Evolutionary conservation across 2,329 filamentous ascomycete species (phyloP).

Genomic region (Ceratocystis harringtonii): DNA sequence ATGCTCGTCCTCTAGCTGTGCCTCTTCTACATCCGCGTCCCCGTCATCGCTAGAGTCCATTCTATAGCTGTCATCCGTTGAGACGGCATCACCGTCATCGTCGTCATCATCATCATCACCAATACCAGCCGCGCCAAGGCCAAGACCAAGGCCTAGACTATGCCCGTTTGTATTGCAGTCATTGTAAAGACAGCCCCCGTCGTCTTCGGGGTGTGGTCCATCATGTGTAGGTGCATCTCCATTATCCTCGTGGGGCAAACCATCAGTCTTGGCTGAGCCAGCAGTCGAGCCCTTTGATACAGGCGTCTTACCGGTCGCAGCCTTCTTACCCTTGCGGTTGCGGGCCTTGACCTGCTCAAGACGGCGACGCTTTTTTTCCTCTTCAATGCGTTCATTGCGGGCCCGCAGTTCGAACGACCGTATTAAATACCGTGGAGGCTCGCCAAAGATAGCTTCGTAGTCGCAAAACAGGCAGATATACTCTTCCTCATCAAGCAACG

Average conservation of each 20-base stretch:
- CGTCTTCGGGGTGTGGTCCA: not conserved
- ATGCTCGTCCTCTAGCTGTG: constrained; percentile 18
- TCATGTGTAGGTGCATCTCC: not conserved
- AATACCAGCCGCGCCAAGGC: too few species aligned
- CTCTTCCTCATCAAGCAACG: constrained; percentile 43
- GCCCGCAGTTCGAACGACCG: constrained; percentile 91
- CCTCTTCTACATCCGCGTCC: constrained; percentile 18
- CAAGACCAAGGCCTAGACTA: too few species aligned
- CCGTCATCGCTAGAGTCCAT: not conserved
- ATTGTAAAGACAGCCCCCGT: not conserved
- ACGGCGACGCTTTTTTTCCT: constrained; percentile 71
- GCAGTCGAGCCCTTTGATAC: constrained; percentile 30
- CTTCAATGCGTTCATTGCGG: constrained; percentile 63
- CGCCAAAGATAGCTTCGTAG: constrained; percentile 91
- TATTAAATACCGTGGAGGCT: constrained; percentile 68
- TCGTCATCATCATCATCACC: not conserved
- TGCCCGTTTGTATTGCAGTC: constrained; percentile 9
- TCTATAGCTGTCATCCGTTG: constrained; percentile 6
- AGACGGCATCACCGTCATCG: constrained; percentile 6
- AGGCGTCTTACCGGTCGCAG: constrained; percentile 40
- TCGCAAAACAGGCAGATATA: constrained; percentile 99
- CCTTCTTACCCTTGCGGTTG: constrained; percentile 74
- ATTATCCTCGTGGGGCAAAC: not conserved
- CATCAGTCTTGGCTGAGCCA: not conserved
- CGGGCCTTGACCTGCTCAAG: constrained; percentile 92